Base-by-base conservation (phyloP, 2,329 filamentous ascomycete genomes). In the Blastomyces silverae region DNA sequence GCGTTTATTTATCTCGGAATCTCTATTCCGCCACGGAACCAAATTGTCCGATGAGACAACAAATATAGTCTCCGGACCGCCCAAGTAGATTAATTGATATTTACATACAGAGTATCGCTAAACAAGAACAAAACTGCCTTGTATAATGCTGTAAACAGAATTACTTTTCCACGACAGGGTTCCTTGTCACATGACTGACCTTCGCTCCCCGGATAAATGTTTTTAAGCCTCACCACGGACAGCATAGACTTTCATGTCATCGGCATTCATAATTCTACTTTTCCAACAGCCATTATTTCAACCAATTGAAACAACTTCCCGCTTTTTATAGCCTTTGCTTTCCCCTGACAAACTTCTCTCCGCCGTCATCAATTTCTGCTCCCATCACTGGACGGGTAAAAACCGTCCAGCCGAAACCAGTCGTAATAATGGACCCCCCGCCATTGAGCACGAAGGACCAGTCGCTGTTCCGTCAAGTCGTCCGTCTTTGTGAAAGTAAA, bases 401-500 rank as follows among this genome's bases (percentile, higher is more conserved):
- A 17, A 8, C 56, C 22, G 56, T 59, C 56, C 56, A 42, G 56
- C 56, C 39, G 13, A 28, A 28, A 37, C 13, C 37, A 39, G 44
- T 28, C n/a, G 37, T 28, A 6, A 59, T 28, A 6, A 59, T 59
- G 56, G 56, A 44, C 75, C 77, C 77, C 73, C 79, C 80, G 74
- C 78, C 75, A 75, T 76, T 82, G 77, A 78, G 75, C 71, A 87
- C 91, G 74, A 97, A 97, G 81, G 94, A 99, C 84, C 87, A 87
- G 72, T 88, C 92, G 76, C 88, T 97, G 81, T 99, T 99, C 80
- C 89, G 92, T 69, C 91, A 92, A 76, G 88, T 99, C 69, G 91
- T 99, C 73, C 92, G 93, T 76, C 88, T 91, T 79, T 99, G 97
- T 83, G 94, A 99, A 79, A 89, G 92, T 76, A 99, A 99, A 80